Evolutionary conservation across 1,284 basidiomycete genomes (phyloP).

Genomic region (Heterobasidion occidentale): DNA sequence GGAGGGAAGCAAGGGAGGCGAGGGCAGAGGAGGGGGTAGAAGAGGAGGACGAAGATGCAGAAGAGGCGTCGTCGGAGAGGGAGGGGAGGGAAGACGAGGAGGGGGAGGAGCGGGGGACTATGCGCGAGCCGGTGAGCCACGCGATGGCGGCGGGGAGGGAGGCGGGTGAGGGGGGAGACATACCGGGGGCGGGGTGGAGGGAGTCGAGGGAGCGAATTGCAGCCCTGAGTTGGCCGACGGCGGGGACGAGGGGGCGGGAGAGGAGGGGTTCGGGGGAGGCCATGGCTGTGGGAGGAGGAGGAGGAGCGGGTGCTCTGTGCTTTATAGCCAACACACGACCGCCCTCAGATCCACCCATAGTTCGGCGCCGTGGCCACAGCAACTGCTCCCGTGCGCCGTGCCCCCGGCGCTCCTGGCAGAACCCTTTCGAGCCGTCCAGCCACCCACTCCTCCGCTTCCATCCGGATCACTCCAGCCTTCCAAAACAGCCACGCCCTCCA

Average conservation of each 20-base stretch:
- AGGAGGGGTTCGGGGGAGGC: conserved; percentile 4
- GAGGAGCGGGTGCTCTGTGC: too few species aligned
- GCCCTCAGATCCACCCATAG: too few species aligned
- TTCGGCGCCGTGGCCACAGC: too few species aligned
- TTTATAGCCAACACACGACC: too few species aligned
- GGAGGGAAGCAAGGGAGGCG: conserved; percentile 18
- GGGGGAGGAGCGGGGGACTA: conserved; percentile 19
- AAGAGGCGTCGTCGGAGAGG: conserved; percentile 4
- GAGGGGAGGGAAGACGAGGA: conserved; percentile 17
- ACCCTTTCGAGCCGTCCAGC: too few species aligned
- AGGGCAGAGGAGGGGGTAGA: conserved; percentile 23
- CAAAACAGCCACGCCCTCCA: too few species aligned
- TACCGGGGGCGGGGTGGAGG: conserved; percentile 29
- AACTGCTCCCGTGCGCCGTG: too few species aligned
- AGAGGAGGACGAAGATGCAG: conserved; percentile 23
- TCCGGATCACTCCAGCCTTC: too few species aligned
- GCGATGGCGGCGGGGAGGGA: not conserved
- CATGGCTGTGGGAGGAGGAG: not conserved
- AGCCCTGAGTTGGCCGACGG: conserved; percentile 7
- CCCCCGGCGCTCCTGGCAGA: too few species aligned
- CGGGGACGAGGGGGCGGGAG: not conserved
- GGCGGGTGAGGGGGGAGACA: not conserved
- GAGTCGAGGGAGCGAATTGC: conserved; percentile 52
- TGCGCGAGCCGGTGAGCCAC: not conserved
- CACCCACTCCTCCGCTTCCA: too few species aligned